Conservation (phyloP, 1,284 basidiomycete genomes). For the Flammula alnicola region DNA sequence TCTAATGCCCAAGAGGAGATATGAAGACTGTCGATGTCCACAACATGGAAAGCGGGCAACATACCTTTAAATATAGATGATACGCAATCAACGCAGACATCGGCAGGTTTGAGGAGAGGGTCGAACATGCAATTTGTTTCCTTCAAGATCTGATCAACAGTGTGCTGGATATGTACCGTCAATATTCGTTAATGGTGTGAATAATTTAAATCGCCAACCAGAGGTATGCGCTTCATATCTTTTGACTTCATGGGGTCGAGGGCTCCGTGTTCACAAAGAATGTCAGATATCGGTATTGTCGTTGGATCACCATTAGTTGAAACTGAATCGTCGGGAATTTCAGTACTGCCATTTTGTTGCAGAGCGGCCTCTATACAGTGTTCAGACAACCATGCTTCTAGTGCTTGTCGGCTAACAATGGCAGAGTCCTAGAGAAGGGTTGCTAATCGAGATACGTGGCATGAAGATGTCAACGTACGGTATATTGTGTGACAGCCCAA, state of each 20-base stretch:
- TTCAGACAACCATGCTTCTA: conserved; percentile 65
- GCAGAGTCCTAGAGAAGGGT: conserved; percentile 49
- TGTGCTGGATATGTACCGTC: conserved; percentile 39
- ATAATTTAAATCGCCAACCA: conserved; percentile 38
- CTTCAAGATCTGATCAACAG: conserved; percentile 50
- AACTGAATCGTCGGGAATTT: not conserved
- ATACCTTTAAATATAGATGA: conserved; percentile 61
- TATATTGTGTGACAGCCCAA: conserved; percentile 58
- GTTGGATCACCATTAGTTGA: not conserved
- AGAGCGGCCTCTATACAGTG: conserved; percentile 35
- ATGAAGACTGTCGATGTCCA: not conserved
- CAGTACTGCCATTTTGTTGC: conserved; percentile 7
- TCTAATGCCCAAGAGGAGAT: conserved; percentile 45
- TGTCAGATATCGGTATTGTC: conserved; percentile 38
- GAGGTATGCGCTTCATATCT: conserved; percentile 69
- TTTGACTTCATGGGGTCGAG: conserved; percentile 60
- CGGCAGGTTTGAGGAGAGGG: conserved; percentile 48
- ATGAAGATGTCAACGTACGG: conserved; percentile 35
- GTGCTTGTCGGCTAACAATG: conserved; percentile 60
- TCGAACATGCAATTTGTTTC: conserved; percentile 52
- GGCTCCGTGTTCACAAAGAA: conserved; percentile 63
- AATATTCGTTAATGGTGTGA: not conserved
- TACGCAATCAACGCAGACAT: conserved; percentile 70
- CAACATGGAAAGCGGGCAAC: not conserved
- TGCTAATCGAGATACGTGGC: conserved; percentile 13